Percentiles rank a stretch among this genome's conserved stretches.
Conservation (phyloP, 208 protist genomes). For the Blastocrithidia nonstop region DNA sequence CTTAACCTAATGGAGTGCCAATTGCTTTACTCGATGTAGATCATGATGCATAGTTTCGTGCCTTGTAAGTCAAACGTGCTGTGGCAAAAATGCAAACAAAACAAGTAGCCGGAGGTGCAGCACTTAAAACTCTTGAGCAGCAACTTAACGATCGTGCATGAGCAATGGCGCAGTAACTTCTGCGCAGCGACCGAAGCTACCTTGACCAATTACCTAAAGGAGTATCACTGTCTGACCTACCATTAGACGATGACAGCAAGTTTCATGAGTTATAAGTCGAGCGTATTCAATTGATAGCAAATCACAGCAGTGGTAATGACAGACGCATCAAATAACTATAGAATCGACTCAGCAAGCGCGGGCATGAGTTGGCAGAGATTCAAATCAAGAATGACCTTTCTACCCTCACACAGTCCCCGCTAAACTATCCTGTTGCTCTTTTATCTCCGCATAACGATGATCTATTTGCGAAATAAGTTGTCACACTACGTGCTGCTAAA, state of each 20-base stretch:
- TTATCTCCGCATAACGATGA: slow-evolving; percentile 41
- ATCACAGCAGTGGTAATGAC: slow-evolving; percentile 25
- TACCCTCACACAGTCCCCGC: slow-evolving; percentile 27
- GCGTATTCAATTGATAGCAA: slow-evolving; percentile 45
- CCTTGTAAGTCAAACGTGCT: no score
- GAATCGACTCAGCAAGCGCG: slow-evolving; percentile 44
- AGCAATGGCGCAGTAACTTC: slow-evolving; percentile 29
- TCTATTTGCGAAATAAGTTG: slow-evolving; percentile 29
- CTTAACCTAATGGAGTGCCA: no score
- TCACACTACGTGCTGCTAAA: slow-evolving; percentile 21
- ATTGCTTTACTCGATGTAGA: no score
- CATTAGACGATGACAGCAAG: slow-evolving; percentile 37
- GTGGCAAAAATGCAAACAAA: no score
- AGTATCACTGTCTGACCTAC: slow-evolving; percentile 36
- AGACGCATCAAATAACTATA: slow-evolving; percentile 23
- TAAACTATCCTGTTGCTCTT: slow-evolving; percentile 31
- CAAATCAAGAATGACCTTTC: slow-evolving; percentile 42
- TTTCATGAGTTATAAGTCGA: slow-evolving; percentile 54
- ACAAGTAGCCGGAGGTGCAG: no score
- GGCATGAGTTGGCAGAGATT: slow-evolving; percentile 29
- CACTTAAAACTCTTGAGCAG: no score
- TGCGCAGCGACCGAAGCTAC: slow-evolving; percentile 30
- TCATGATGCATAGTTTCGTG: no score
- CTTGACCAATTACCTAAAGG: slow-evolving; percentile 46
- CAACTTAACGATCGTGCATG: slow-evolving; percentile 50